Percentiles rank a stretch among this genome's conserved stretches.
phyloP scores from a whole-genome alignment of 179 eudicot species.

The Spergularia azorica region DNA sequence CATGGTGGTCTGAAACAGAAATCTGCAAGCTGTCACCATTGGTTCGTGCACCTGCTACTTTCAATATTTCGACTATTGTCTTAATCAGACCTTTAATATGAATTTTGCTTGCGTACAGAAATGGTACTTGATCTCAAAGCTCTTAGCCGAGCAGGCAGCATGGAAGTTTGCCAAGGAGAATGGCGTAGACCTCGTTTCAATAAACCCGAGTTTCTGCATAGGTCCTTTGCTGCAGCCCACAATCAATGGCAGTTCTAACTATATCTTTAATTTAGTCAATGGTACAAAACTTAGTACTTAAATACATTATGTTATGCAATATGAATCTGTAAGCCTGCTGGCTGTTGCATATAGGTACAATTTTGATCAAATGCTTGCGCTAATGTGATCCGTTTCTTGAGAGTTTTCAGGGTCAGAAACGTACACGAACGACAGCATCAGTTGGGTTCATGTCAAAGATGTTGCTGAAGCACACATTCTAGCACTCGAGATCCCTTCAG shows the following conservation, averaged over 20 bases:
- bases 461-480: conserved; percentile 48
- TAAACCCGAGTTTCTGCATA: conserved; percentile 51
- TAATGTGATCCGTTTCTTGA: not conserved
- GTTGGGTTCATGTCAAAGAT: conserved; percentile 50
- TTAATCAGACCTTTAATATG: not conserved
- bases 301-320: not conserved
- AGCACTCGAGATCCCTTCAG: conserved; percentile 42
- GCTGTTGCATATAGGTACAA: not conserved
- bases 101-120: conserved; percentile 24
- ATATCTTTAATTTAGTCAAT: conserved; percentile 34
- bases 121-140: conserved; percentile 60
- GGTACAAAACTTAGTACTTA: conserved; percentile 27
- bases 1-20: conserved; percentile 36
- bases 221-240: conserved; percentile 60
- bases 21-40: conserved; percentile 9
- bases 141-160: conserved; percentile 64
- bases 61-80: not conserved
- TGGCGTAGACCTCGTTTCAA: conserved; percentile 53
- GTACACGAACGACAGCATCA: conserved; percentile 28
- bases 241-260: conserved; percentile 37
- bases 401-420: conserved; percentile 34
- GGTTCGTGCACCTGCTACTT: conserved; percentile 20
- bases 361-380: not conserved
- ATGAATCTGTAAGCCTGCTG: not conserved
- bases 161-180: conserved; percentile 59